Evolutionary conservation across 805 yeast species (phyloP).

Genomic region (Pichia scutulata): DNA sequence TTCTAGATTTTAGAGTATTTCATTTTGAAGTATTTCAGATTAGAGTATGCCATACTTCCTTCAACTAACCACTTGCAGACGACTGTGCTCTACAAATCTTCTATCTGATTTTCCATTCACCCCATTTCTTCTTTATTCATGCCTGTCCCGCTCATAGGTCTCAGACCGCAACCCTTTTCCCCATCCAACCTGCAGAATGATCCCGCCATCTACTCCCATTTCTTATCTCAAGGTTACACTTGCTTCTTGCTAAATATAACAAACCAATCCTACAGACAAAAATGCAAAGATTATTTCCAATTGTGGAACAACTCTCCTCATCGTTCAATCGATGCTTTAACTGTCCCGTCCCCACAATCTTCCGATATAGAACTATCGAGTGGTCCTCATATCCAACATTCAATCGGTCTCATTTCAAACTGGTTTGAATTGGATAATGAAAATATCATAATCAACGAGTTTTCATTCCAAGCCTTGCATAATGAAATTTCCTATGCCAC

Average conservation of each 20-base stretch:
- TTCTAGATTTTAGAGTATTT: too few species aligned
- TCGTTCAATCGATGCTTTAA: constrained; percentile 16
- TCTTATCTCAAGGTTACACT: constrained; percentile 38
- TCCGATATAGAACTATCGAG: constrained; percentile 21
- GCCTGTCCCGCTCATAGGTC: constrained; percentile 27
- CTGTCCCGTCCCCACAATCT: constrained; percentile 32
- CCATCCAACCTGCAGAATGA: constrained; percentile 26
- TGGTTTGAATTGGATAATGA: constrained; percentile 64
- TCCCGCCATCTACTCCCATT: constrained; percentile 20
- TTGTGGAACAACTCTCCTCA: constrained; percentile 14
- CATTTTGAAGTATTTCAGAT: too few species aligned
- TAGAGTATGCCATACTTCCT: too few species aligned
- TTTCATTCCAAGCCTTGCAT: constrained; percentile 48
- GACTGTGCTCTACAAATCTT: too few species aligned
- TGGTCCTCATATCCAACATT: constrained; percentile 33
- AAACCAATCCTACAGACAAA: constrained; percentile 40
- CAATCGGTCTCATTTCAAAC: constrained; percentile 54
- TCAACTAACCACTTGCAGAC: too few species aligned
- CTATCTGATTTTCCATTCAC: too few species aligned
- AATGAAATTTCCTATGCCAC: constrained; percentile 54
- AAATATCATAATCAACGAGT: constrained; percentile 40
- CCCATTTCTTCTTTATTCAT: too few species aligned
- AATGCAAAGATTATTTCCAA: constrained; percentile 33
- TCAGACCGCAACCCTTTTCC: constrained; percentile 36
- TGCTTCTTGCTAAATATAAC: constrained; percentile 48